phyloP scores from a whole-genome alignment of 1,139 yeast genomes.

The Pichia sp. region DNA sequence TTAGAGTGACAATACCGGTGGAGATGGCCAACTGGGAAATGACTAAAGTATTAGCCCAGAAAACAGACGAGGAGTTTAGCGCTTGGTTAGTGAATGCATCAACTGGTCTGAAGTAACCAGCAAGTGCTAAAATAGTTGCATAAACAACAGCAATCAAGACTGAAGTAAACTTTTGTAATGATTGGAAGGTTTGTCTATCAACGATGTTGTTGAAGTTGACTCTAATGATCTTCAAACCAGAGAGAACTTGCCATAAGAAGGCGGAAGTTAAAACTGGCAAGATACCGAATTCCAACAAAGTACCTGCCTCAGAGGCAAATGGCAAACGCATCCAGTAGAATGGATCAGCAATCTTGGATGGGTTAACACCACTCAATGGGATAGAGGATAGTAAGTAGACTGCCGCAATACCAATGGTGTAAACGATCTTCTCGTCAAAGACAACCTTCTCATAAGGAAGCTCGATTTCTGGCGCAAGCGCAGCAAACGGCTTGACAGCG shows the following conservation, averaged over 20 bases:
- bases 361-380: slow-evolving; percentile 66
- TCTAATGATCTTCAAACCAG: slow-evolving; percentile 64
- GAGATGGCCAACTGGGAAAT: slow-evolving; percentile 61
- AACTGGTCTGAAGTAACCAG: slow-evolving; percentile 63
- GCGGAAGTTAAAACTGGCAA: slow-evolving; percentile 64
- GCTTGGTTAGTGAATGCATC: slow-evolving; percentile 23
- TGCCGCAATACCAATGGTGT: slow-evolving; percentile 64
- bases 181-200: slow-evolving; percentile 83
- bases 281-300: slow-evolving; percentile 65
- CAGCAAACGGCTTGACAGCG: slow-evolving; percentile 73
- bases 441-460: slow-evolving; percentile 56
- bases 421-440: slow-evolving; percentile 75
- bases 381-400: slow-evolving; percentile 58
- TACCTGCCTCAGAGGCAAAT: slow-evolving; percentile 72
- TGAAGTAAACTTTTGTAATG: slow-evolving; percentile 72
- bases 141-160: slow-evolving; percentile 49
- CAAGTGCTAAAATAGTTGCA: slow-evolving; percentile 44
- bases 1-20: slow-evolving; percentile 52
- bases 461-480: slow-evolving; percentile 81
- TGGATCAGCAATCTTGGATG: slow-evolving; percentile 55
- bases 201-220: slow-evolving; percentile 64
- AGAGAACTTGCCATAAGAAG: slow-evolving; percentile 71
- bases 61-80: not conserved
- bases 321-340: slow-evolving; percentile 64
- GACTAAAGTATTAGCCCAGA: slow-evolving; percentile 35